Conservation (phyloP, 2,329 filamentous ascomycete genomes). For the Gremmenia infestans region DNA sequence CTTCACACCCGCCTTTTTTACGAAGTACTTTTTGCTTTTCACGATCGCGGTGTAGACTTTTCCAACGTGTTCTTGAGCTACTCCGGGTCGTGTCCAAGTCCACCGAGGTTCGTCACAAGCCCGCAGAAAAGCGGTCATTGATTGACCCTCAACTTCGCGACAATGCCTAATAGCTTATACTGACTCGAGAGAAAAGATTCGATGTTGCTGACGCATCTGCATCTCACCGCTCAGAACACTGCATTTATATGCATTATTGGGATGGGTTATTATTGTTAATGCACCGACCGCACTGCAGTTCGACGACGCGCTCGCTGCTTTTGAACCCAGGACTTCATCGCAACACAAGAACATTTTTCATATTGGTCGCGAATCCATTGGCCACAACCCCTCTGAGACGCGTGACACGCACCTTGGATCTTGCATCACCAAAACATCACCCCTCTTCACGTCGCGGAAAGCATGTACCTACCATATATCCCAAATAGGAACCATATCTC, state of each 20-base stretch:
- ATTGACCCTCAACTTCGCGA: not conserved
- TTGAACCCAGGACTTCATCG: not conserved
- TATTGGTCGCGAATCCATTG: constrained; percentile 22
- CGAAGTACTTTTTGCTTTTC: not conserved
- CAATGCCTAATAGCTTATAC: not conserved
- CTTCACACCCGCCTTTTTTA: not conserved
- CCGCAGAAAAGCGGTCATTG: no score
- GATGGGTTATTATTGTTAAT: not conserved
- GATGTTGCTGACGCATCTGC: constrained; percentile 1
- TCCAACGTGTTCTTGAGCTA: not conserved
- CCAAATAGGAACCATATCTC: not conserved
- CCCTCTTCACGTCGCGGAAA: not conserved
- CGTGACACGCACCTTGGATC: constrained; percentile 10
- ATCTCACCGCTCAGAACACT: constrained; percentile 20
- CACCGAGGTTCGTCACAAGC: not conserved
- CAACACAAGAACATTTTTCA: constrained; percentile 4
- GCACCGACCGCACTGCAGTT: constrained; percentile 1
- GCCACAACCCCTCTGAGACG: constrained; percentile 13
- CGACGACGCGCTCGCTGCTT: constrained; percentile 9
- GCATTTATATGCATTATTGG: constrained; percentile 3
- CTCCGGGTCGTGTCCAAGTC: not conserved
- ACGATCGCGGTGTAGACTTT: not conserved
- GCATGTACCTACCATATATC: not conserved
- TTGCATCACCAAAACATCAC: not conserved
- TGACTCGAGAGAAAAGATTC: not conserved